Conservation (phyloP, 192 early-diverging fungal species). For the Thamnidium elegans region DNA sequence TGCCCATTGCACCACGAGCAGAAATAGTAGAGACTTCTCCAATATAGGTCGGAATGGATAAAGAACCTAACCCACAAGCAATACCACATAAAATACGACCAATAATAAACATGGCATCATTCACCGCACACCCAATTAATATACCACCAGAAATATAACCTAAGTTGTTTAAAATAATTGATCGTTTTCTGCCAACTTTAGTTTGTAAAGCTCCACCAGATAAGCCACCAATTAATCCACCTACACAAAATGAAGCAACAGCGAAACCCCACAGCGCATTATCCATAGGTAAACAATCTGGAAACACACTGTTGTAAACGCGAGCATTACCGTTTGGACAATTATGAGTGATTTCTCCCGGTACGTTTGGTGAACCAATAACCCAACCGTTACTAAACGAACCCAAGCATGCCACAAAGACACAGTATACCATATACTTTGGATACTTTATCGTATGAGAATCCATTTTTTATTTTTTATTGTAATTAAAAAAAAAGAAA, state of each 20-base stretch:
- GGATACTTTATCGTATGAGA: slow-evolving; percentile 37
- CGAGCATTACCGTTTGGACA: slow-evolving; percentile 15
- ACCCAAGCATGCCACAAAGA: slow-evolving; percentile 37
- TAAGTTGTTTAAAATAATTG: slow-evolving; percentile 68
- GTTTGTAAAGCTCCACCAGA: slow-evolving; percentile 44
- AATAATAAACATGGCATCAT: slow-evolving; percentile 60
- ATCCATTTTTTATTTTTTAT: slow-evolving; percentile 28
- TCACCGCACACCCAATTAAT: slow-evolving; percentile 59
- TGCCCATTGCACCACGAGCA: slow-evolving; percentile 68
- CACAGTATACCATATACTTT: slow-evolving; percentile 40
- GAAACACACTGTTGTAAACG: slow-evolving; percentile 1
- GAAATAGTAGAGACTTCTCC: slow-evolving; percentile 72
- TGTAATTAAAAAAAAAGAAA: neutral
- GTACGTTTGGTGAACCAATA: slow-evolving; percentile 44
- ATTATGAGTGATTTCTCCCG: slow-evolving; percentile 30
- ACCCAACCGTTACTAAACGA: slow-evolving; percentile 42
- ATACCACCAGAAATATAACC: slow-evolving; percentile 63
- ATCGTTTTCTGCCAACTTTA: slow-evolving; percentile 45
- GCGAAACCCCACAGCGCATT: slow-evolving; percentile 41
- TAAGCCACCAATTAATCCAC: slow-evolving; percentile 55
- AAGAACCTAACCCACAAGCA: slow-evolving; percentile 64
- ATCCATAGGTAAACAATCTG: slow-evolving; percentile 35
- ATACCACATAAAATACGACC: slow-evolving; percentile 75
- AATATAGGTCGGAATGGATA: slow-evolving; percentile 61
- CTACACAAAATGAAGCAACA: slow-evolving; percentile 45